Conservation (phyloP, 805 yeast genomes). For the Naumovozyma baii region DNA sequence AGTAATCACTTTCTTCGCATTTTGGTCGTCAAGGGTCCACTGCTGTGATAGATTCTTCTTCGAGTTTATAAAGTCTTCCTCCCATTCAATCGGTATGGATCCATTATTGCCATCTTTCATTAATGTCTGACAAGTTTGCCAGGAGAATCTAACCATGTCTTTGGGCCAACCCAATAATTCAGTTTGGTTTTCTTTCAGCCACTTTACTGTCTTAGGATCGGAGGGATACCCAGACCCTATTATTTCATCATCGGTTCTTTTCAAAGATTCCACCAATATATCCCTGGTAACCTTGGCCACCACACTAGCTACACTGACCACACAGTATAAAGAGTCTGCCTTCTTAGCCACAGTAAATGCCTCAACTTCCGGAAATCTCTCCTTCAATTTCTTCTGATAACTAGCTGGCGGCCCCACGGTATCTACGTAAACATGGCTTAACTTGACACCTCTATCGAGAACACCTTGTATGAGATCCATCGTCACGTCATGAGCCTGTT, state of each 20-base stretch:
- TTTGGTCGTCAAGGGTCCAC: constrained; percentile 9
- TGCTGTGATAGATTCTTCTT: constrained; percentile 22
- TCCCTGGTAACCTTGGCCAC: constrained; percentile 97
- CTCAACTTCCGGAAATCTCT: constrained; percentile 56
- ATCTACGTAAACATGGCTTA: constrained; percentile 75
- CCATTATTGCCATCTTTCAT: constrained; percentile 33
- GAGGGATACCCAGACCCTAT: constrained; percentile 91
- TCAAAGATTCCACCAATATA: constrained; percentile 28
- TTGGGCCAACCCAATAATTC: constrained; percentile 78
- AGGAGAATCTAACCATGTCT: constrained; percentile 69
- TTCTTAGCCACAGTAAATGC: constrained; percentile 77
- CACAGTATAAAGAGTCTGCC: constrained; percentile 87
- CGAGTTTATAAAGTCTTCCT: constrained; percentile 32
- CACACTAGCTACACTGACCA: constrained; percentile 89
- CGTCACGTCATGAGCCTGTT: constrained; percentile 94
- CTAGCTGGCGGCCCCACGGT: constrained; percentile 93
- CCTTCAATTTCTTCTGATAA: constrained; percentile 67
- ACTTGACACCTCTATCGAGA: constrained; percentile 47
- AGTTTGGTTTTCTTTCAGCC: constrained; percentile 60
- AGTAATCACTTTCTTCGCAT: constrained; percentile 11
- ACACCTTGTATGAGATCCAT: constrained; percentile 65
- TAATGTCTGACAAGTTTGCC: constrained; percentile 86
- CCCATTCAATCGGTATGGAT: constrained; percentile 52
- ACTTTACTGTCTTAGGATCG: constrained; percentile 75
- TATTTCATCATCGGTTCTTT: constrained; percentile 29